Conservation (phyloP, 768 basidiomycete genomes). For the Tulasnella sp. region DNA sequence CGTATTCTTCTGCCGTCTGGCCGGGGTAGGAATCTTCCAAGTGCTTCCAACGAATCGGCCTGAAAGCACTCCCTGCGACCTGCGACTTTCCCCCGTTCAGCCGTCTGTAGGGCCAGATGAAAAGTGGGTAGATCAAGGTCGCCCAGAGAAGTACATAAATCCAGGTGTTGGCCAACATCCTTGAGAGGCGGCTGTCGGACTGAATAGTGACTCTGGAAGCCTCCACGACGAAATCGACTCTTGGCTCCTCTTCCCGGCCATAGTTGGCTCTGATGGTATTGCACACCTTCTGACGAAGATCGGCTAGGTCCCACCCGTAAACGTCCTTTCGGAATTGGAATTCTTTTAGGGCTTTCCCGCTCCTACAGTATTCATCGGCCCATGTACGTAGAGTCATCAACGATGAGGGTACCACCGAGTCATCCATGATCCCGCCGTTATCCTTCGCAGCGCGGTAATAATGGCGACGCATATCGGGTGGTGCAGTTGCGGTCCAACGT, state of each 20-base stretch:
- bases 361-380: conserved; percentile 72
- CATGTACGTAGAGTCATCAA: conserved; percentile 57
- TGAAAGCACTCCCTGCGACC: background rate
- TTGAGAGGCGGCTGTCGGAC: conserved; percentile 51
- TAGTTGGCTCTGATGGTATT: conserved; percentile 30
- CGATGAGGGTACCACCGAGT: conserved; percentile 25
- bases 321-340: conserved; percentile 61
- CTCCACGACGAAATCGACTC: conserved; percentile 39
- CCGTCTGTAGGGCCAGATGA: conserved; percentile 65
- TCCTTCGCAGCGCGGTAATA: background rate
- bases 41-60: background rate
- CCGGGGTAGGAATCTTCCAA: conserved; percentile 15
- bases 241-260: conserved; percentile 26
- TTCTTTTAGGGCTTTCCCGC: conserved; percentile 59
- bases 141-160: conserved; percentile 56
- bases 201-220: conserved; percentile 47
- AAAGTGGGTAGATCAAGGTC: conserved; percentile 52
- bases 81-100: conserved; percentile 63
- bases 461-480: too few relatives aligned
- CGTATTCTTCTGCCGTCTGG: conserved; percentile 6
- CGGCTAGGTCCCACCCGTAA: conserved; percentile 43
- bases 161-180: conserved; percentile 57
- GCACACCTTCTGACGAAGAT: conserved; percentile 23
- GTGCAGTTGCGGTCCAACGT: background rate
- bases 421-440: background rate